Conservation (phyloP, 768 basidiomycete species). For the Suillus sp. region DNA sequence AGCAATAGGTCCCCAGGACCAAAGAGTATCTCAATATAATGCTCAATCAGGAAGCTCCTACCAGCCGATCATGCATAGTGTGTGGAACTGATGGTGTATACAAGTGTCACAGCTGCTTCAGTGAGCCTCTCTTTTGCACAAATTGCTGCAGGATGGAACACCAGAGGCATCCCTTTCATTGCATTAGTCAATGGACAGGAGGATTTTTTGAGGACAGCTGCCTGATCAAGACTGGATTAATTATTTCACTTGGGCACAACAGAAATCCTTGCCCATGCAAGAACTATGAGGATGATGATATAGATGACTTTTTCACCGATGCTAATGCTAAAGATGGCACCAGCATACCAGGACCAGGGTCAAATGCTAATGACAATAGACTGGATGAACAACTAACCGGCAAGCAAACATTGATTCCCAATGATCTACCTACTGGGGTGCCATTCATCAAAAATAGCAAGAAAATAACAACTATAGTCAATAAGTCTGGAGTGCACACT, state of each 20-base stretch:
- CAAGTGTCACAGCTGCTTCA: no score
- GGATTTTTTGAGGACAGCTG: neutral
- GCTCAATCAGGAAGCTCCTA: no score
- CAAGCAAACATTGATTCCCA: neutral
- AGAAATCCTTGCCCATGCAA: no score
- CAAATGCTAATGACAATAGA: neutral
- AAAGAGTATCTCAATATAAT: no score
- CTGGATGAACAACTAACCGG: neutral
- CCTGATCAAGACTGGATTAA: no score
- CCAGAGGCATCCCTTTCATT: neutral
- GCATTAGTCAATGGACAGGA: neutral
- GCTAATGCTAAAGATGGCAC: no score
- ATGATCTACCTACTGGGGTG: neutral
- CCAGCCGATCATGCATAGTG: no score
- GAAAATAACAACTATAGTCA: neutral
- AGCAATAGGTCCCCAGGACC: no score
- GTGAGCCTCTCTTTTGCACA: neutral
- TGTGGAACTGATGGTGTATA: no score
- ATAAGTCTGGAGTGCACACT: neutral
- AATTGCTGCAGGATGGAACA: neutral
- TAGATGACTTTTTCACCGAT: neutral
- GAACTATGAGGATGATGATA: no score
- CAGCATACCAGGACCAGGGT: no score
- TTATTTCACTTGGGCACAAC: no score
- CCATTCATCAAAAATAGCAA: neutral